Evolutionary conservation across 1,284 basidiomycete species (phyloP).

Genomic region (Wallemia ichthyophaga): DNA sequence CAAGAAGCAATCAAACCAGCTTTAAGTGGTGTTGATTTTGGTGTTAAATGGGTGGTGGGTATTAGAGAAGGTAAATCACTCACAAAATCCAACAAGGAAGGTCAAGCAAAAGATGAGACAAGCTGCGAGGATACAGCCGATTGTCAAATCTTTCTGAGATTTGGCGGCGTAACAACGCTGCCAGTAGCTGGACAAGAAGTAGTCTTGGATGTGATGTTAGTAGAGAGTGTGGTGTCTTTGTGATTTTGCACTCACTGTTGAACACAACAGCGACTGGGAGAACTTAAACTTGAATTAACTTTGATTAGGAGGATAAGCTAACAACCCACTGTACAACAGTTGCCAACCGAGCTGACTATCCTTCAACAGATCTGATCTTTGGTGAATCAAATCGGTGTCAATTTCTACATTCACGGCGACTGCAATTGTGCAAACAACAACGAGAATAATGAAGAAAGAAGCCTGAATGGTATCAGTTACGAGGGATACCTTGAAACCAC

Average conservation of each 20-base stretch:
- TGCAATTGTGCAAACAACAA: constrained; percentile 12
- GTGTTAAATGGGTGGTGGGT: too few species aligned
- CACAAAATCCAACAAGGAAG: constrained; percentile 14
- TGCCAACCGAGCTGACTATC: constrained; percentile 12
- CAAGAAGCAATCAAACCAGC: background rate
- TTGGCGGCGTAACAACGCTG: constrained; percentile 14
- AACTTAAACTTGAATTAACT: background rate
- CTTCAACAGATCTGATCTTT: constrained; percentile 10
- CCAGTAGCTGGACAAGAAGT: constrained; percentile 16
- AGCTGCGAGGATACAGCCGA: constrained; percentile 11
- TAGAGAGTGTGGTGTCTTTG: background rate
- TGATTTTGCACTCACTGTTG: constrained; percentile 1
- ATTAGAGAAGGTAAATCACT: constrained; percentile 11
- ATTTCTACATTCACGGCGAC: constrained; percentile 12
- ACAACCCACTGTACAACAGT: constrained; percentile 8
- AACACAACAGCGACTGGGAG: constrained; percentile 11
- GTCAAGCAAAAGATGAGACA: constrained; percentile 12
- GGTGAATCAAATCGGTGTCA: constrained; percentile 8
- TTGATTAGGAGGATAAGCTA: too few species aligned
- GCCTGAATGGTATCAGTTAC: constrained; percentile 16
- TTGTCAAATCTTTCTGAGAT: constrained; percentile 11
- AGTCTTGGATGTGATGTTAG: constrained; percentile 6
- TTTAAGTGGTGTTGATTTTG: too few species aligned
- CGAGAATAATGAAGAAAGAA: constrained; percentile 12
- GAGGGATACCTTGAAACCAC: constrained; percentile 15